Percentiles rank a stretch among this genome's conserved stretches.
Conservation (phyloP, 1,284 basidiomycete genomes). For the Porodaedalea pini region DNA sequence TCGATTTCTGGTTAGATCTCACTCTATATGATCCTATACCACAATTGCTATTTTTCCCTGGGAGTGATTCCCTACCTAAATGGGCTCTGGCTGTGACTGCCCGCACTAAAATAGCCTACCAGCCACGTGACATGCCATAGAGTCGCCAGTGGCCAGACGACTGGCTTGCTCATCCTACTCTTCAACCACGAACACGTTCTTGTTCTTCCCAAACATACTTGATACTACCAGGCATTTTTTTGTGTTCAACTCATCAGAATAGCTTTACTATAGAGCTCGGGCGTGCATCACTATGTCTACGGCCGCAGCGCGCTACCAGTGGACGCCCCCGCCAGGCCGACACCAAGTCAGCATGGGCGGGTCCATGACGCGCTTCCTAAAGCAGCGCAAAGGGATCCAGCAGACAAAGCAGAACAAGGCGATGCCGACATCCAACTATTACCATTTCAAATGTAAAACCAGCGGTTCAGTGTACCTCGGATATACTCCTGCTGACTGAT, state of each 20-base stretch:
- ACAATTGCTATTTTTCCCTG: no score
- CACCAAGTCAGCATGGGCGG: conserved; percentile 53
- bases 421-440: conserved; percentile 63
- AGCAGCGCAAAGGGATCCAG: conserved; percentile 48
- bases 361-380: conserved; percentile 55
- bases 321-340: conserved; percentile 54
- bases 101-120: no score
- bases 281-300: conserved; percentile 7
- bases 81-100: no score
- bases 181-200: neutral
- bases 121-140: no score
- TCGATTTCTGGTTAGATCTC: no score
- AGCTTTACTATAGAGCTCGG: no score
- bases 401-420: conserved; percentile 17
- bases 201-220: neutral
- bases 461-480: neutral
- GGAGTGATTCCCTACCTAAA: no score
- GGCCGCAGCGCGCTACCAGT: conserved; percentile 25
- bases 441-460: conserved; percentile 64
- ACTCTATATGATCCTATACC: no score
- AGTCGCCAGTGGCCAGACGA: no score
- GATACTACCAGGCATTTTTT: neutral
- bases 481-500: conserved; percentile 6
- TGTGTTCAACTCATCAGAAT: neutral
- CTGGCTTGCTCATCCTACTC: no score